Conservation (phyloP, 1,284 basidiomycete species). For the Sanghuangporus weigelae region DNA sequence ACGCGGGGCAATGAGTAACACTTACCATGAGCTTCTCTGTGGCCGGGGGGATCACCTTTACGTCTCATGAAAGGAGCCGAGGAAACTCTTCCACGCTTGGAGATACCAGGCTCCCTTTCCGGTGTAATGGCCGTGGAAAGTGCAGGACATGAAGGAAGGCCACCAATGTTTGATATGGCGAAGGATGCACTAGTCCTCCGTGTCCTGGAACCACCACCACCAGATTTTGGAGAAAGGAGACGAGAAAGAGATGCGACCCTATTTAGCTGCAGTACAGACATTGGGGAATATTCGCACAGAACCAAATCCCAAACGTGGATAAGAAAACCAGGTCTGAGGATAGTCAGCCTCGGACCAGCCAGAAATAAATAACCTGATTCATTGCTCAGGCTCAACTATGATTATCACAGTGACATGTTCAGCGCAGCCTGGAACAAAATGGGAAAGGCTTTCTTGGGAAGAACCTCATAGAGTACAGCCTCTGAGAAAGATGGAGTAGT, state of each 20-base stretch:
- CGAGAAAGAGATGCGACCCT: not conserved
- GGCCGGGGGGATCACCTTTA: conserved; percentile 1
- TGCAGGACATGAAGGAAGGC: conserved; percentile 5
- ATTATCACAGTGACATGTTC: not conserved
- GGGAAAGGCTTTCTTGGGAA: not conserved
- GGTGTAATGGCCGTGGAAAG: not conserved
- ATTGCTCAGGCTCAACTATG: not conserved
- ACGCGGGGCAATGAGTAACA: conserved; percentile 9
- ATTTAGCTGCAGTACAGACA: conserved; percentile 1
- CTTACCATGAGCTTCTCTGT: conserved; percentile 11
- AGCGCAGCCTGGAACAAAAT: not conserved
- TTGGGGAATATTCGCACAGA: not conserved
- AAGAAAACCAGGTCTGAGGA: not conserved
- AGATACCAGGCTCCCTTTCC: not conserved
- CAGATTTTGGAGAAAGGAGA: conserved; percentile 1
- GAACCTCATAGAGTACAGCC: too few species aligned
- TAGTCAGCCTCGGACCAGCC: not conserved
- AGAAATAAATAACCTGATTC: not conserved
- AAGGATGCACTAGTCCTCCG: not conserved
- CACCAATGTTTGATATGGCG: not conserved
- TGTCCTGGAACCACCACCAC: not conserved
- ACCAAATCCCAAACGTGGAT: not conserved
- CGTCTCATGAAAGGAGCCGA: conserved; percentile 9
- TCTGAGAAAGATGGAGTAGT: not conserved
- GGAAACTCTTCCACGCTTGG: not conserved